Percentiles rank a stretch among this genome's conserved stretches.
Conservation (phyloP, 2,329 filamentous ascomycete genomes). For the Chaetomiaceae sp. region DNA sequence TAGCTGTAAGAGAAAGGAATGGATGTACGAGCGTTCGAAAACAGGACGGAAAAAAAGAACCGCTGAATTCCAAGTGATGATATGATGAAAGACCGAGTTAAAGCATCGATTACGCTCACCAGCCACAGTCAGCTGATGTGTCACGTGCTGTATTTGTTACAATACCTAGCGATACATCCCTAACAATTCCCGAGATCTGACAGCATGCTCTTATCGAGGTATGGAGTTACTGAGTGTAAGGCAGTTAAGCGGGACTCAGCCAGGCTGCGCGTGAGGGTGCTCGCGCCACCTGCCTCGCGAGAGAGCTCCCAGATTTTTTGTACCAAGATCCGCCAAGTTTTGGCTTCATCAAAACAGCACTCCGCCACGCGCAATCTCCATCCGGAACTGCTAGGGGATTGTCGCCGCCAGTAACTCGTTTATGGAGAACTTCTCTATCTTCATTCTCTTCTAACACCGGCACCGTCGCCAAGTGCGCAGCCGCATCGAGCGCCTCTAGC, state of each 20-base stretch:
- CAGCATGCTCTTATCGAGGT: conserved; percentile 9
- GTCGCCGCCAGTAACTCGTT: background rate
- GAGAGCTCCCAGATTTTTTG: conserved; percentile 24
- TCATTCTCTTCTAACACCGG: background rate
- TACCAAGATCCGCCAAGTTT: conserved; percentile 21
- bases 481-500: conserved; percentile 15
- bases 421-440: conserved; percentile 10
- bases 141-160: conserved; percentile 2
- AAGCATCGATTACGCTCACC: too few species aligned
- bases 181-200: background rate
- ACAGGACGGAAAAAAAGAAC: too few species aligned
- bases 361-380: conserved; percentile 20
- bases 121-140: conserved; percentile 10
- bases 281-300: conserved; percentile 23
- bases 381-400: conserved; percentile 23
- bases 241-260: conserved; percentile 9
- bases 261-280: conserved; percentile 16
- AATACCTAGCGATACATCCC: background rate
- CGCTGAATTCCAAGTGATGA: too few species aligned
- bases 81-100: too few species aligned
- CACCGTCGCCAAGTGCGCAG: conserved; percentile 9
- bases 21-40: background rate
- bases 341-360: conserved; percentile 21
- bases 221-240: too few species aligned
- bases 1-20: background rate